Percentiles rank a stretch among this genome's conserved stretches.
phyloP scores from a whole-genome alignment of 2,329 filamentous ascomycete species.

The Fonsecaea multimorphosa region DNA sequence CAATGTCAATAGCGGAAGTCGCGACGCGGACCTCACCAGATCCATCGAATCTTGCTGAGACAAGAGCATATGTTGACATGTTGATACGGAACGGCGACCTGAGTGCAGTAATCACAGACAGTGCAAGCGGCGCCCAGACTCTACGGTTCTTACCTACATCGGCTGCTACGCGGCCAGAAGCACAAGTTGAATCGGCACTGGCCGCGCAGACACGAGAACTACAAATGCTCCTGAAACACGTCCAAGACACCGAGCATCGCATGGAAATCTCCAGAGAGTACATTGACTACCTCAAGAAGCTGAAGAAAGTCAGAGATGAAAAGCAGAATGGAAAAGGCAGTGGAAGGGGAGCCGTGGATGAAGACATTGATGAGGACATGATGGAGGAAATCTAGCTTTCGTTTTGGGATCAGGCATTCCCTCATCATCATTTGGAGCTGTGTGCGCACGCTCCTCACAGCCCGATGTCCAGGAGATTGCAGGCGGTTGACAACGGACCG shows the following conservation, averaged over 20 bases:
- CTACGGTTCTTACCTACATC: constrained; percentile 59
- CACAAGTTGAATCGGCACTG: constrained; percentile 50
- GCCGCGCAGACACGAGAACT: constrained; percentile 58
- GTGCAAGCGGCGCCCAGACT: constrained; percentile 50
- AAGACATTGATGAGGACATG: constrained; percentile 40
- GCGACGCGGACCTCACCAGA: constrained; percentile 44
- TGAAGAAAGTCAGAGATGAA: constrained; percentile 48
- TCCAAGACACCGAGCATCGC: constrained; percentile 61
- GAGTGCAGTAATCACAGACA: constrained; percentile 58
- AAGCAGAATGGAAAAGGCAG: constrained; percentile 28
- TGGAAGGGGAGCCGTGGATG: constrained; percentile 16
- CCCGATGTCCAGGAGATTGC: background rate
- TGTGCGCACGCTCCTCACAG: background rate
- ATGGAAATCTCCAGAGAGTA: constrained; percentile 66
- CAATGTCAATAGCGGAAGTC: constrained; percentile 61
- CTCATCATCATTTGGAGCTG: background rate
- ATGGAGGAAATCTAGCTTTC: constrained; percentile 38
- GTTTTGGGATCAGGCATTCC: background rate
- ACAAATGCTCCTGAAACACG: constrained; percentile 56
- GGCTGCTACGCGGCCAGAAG: constrained; percentile 47
- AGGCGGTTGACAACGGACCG: background rate
- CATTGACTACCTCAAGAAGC: constrained; percentile 59
- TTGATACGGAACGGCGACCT: constrained; percentile 60
- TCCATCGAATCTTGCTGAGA: constrained; percentile 39
- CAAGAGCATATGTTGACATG: constrained; percentile 46